phyloP scores from a whole-genome alignment of 148 eudicot genomes.

The Rhododendron williamsianum region DNA sequence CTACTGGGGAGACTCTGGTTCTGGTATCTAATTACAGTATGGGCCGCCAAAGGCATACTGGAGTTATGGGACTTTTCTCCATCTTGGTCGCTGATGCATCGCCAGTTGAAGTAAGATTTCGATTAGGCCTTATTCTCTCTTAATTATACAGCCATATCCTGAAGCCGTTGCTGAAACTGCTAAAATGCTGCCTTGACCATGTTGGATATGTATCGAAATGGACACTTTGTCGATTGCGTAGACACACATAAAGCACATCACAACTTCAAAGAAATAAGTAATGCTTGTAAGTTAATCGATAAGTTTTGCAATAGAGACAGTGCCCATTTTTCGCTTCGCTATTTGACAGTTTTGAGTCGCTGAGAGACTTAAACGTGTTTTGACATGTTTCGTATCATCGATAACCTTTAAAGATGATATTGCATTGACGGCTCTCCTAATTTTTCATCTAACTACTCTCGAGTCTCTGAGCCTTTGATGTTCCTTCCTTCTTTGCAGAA shows the following conservation, averaged over 20 bases:
- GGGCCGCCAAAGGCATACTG: slow-evolving; percentile 44
- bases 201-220: background rate
- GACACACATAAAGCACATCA: background rate
- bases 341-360: background rate
- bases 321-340: background rate
- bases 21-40: slow-evolving; percentile 76
- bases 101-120: slow-evolving; percentile 28
- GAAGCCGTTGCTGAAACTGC: background rate
- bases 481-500: slow-evolving; percentile 15
- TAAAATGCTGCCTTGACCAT: background rate
- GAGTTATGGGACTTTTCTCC: slow-evolving; percentile 95
- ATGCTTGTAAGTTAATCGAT: background rate
- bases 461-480: background rate
- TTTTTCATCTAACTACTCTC: background rate
- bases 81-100: slow-evolving; percentile 57
- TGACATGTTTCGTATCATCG: background rate
- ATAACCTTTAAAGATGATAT: background rate
- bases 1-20: slow-evolving; percentile 57
- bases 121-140: too few relatives aligned
- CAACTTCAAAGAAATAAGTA: background rate
- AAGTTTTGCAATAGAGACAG: background rate
- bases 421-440: background rate
- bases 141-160: background rate
- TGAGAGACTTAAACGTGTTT: background rate
- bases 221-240: background rate